Base-by-base conservation (phyloP, 352 stramenopile genomes). In the Peronospora belbahrii region DNA sequence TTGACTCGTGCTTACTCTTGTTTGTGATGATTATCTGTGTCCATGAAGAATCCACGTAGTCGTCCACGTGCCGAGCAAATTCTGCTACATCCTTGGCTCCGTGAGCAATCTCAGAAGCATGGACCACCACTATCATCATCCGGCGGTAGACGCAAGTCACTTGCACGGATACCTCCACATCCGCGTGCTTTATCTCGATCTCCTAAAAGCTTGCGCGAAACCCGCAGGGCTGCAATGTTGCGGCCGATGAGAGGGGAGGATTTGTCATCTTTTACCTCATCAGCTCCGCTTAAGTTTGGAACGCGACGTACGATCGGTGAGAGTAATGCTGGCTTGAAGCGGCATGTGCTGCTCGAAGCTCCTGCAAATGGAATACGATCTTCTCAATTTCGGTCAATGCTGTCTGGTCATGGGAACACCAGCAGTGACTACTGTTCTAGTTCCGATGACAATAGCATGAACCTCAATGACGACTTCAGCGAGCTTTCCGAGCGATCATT, bases 21-120 rank as follows among this genome's bases (percentile, higher is more conserved):
- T n/a, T 2, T 35, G 13, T 24, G 4, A 18, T 45, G 19, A 27
- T 33, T 48, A 11, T 13, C 2, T 61, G 11, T 27, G 34, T 23
- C 19, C 2, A 6, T 48, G 8, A 14, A 86, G 71, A 59, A 84
- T 27, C 69, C 71, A 14, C 36, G 15, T 2, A 50, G 42, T 42
- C 58, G 72, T 32, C 70, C 75, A 9, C 67, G 65, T 15, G 71
- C 70, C 4, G 43, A 68, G 19, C 72, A 87, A 44, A 62, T 85
- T 22, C 25, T 82, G 17, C 39, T 67, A 19, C 75, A 85, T 40
- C 70, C 70, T 6, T 87, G 72, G 72, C 56, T 87, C n/a, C 49
- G 65, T 28, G 48, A 59, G 13, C 37, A 40, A 38, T 41, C 35
- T 25, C 48, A 52, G n/a, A 65, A 55, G 28, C 45, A 42, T 11